Evolutionary conservation across 208 protist genomes (phyloP).

Genomic region (Trypanosoma mega): DNA sequence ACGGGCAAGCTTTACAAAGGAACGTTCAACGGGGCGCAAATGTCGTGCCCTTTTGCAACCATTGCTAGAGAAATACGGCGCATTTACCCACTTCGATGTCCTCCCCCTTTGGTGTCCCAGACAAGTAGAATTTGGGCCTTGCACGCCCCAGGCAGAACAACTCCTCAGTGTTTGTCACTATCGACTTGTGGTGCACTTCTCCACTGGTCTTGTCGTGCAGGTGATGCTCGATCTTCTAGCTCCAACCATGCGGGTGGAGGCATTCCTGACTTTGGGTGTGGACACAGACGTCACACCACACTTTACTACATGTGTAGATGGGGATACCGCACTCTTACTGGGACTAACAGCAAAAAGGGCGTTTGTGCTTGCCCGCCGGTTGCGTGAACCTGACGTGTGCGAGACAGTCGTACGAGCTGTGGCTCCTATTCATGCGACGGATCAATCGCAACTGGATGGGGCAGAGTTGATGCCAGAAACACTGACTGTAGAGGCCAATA

Average conservation of each 20-base stretch:
- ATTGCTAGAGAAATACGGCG: constrained; percentile 50
- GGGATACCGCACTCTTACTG: constrained; percentile 31
- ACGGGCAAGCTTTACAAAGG: constrained; percentile 58
- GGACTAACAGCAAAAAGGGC: constrained; percentile 30
- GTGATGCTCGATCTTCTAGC: constrained; percentile 69
- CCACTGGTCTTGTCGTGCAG: constrained; percentile 47
- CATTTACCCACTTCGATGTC: constrained; percentile 38
- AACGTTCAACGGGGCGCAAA: constrained; percentile 40
- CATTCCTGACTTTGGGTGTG: constrained; percentile 62
- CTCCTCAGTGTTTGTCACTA: constrained; percentile 49
- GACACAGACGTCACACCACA: constrained; percentile 36
- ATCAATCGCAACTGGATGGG: not conserved
- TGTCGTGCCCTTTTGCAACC: constrained; percentile 50
- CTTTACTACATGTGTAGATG: constrained; percentile 22
- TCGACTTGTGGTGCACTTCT: constrained; percentile 64
- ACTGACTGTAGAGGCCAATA: not conserved
- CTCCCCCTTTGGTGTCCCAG: constrained; percentile 58
- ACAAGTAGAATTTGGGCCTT: constrained; percentile 55
- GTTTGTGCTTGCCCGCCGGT: constrained; percentile 18
- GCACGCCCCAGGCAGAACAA: constrained; percentile 49
- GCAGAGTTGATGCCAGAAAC: too few relatives aligned
- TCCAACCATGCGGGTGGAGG: constrained; percentile 49
- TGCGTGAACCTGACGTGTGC: not conserved
- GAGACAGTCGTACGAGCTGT: constrained; percentile 17
- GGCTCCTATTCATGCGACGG: constrained; percentile 9